Evolutionary conservation across 2,329 filamentous ascomycete genomes (phyloP), one percentile per base, ranked within the genome.

Genomic region (Trichoderma arundinaceum): DNA sequence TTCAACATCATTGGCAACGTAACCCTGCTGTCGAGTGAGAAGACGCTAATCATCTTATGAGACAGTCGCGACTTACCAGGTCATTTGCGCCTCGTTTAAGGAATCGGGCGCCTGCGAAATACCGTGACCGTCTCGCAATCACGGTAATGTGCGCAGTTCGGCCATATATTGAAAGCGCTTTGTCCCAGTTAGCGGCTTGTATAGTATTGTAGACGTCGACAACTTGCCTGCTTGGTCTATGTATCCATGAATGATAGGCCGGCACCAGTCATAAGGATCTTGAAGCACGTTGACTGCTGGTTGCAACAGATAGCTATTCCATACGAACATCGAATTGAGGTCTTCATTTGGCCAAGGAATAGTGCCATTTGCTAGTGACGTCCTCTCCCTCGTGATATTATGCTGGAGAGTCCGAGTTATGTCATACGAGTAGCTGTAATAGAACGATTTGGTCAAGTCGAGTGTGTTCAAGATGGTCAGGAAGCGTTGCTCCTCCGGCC

Each of bases 351-450:
- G 81, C 7, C 85, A 82, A 33, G 86, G 84, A 1, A 86, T 80
- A 12, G 83, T 78, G 1, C 91, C 92, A 67, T 88, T 82, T 35
- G 87, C 84, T 57, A 96, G 78, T 2, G 89, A 88, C 56, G 86
- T 83, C 44, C 95, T 86, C 77, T 97, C 93, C 38, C 88, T 85
- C 19, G 89, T 89, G 67, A 99, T 93, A 73, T 99, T 99, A 73
- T 94, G 88, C 76, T 99, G 95, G 53, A 99, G 81, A 1, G 93
- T 96, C 62, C 89, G 87, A 0, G 95, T 99, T 70, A 98, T 91
- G 75, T 99, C 92, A 79, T 99, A 99, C 0, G 94, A 96, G 76
- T 97, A 97, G 80, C 94, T 97, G 81, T 97, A 99, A 78, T 99
- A 99, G 77, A 99, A 99, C 0, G 92, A 96, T 65, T 91, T 86